A percentile compares a stretch with the other conserved stretches of the same genome.
Evolutionary conservation across 129 eudicot species (phyloP).

Genomic region (Saposhnikovia divaricata): DNA sequence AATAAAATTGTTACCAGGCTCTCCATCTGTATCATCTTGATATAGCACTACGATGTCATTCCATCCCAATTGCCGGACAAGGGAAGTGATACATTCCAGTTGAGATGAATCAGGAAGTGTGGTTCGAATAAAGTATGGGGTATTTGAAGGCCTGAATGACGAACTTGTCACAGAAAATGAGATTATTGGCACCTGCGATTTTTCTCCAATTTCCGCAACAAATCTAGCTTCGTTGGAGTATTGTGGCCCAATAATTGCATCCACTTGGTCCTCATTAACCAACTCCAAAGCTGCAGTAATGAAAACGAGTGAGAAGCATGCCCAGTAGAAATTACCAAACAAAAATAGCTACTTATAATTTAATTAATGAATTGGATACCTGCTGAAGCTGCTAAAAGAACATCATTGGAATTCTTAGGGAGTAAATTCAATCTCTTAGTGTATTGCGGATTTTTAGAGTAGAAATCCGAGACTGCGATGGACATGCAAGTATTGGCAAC

Average conservation of each 20-base stretch:
- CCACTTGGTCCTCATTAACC: slow-evolving; percentile 20
- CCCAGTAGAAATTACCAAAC: not conserved
- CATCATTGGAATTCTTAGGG: slow-evolving; percentile 7
- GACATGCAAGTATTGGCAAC: slow-evolving; percentile 15
- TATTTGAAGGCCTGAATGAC: not conserved
- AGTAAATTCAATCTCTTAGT: slow-evolving; percentile 11
- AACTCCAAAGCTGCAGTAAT: slow-evolving; percentile 24
- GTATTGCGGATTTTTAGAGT: slow-evolving; percentile 10
- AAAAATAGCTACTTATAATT: not conserved
- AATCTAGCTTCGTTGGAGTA: slow-evolving; percentile 7
- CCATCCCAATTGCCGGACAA: slow-evolving; percentile 25
- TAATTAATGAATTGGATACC: slow-evolving; percentile 1
- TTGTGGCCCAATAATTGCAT: slow-evolving; percentile 30
- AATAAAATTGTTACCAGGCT: slow-evolving; percentile 16
- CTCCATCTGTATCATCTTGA: slow-evolving; percentile 9
- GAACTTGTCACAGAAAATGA: slow-evolving; percentile 28
- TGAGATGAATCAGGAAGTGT: slow-evolving; percentile 16
- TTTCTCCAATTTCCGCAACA: slow-evolving; percentile 24
- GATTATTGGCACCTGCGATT: slow-evolving; percentile 29
- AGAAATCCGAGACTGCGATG: slow-evolving; percentile 19
- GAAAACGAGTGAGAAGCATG: not conserved
- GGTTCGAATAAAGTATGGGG: slow-evolving; percentile 15
- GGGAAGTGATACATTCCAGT: slow-evolving; percentile 16
- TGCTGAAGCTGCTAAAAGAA: slow-evolving; percentile 21
- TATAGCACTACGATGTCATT: slow-evolving; percentile 15